Evolutionary conservation across 2,329 filamentous ascomycete species (phyloP), one percentile per base, ranked within the genome.

Genomic region (Penicillium sp.): DNA sequence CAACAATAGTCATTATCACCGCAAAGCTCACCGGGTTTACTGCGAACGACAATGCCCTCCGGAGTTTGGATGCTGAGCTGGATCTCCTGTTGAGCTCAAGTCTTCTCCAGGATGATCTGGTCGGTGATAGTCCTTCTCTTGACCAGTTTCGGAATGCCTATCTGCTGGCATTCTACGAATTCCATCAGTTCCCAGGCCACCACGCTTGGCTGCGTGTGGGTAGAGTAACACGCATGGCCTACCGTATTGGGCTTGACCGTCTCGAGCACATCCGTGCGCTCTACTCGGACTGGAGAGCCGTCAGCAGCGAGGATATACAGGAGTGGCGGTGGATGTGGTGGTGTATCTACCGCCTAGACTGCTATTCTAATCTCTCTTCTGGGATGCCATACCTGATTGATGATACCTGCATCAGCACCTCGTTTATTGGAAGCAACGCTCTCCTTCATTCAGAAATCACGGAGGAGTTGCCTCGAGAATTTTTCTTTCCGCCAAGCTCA

Each of bases 251-350:
- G 1, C 65, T 78, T 3, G 71, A 78, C 55, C 73, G 74, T 19
- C 69, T 78, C 26, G 75, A 78, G n/a, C 45, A 57, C 23, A 70
- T 71, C 29, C 70, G 69, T 17, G 63, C 63, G 13, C 50, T 70
- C 2, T 73, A 72, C 52, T 68, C 68, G 13, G 69, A 61, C 69
- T 71, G 56, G 67, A 71, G 46, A 21, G 44, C 13, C 13, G 13
- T 68, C 48, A 52, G 69, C 55, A 64, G 72, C 11, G 72, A 74
- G n/a, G 73, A 76, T 6, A 67, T 74, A 1, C 71, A 77, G 56
- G 71, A 76, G 59, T 78, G 76, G 76, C 69, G 75, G 49, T 65
- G 65, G 30, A 54, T 76, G 45, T 78, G 75, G 73, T 78, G 75
- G 75, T 74, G 70, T 59, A 68, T 78, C 38, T 78, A 75, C 61